Percentiles rank a stretch among this genome's conserved stretches.
phyloP scores from a whole-genome alignment of 208 protist species.

The Jaenimonas drosophilae region DNA sequence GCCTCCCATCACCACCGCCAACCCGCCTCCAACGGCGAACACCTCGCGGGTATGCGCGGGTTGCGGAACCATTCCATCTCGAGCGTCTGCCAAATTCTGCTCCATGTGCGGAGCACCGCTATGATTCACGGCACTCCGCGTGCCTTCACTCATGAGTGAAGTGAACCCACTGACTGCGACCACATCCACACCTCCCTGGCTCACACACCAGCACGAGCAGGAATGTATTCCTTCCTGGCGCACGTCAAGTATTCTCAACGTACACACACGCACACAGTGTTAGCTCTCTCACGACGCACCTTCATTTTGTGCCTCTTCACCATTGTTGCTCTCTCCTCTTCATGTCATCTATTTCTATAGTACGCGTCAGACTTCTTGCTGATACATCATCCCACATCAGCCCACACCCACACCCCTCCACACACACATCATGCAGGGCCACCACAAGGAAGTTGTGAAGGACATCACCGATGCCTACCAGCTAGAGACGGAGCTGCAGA shows the following conservation, averaged over 20 bases:
- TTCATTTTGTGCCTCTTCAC: not conserved
- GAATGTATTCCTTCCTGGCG: not conserved
- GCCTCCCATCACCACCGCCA: too few relatives aligned
- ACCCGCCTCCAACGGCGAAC: too few relatives aligned
- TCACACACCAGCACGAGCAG: not conserved
- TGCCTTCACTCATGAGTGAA: too few relatives aligned
- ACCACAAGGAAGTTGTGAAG: constrained; percentile 75
- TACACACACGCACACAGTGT: not conserved
- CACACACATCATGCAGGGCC: constrained; percentile 4
- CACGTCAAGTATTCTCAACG: not conserved
- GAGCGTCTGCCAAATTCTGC: too few relatives aligned
- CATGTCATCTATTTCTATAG: not conserved
- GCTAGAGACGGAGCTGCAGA: constrained; percentile 68
- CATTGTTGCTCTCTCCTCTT: not conserved
- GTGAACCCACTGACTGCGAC: not conserved
- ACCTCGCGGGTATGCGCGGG: too few relatives aligned
- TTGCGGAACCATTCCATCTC: too few relatives aligned
- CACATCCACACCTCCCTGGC: not conserved
- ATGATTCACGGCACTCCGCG: too few relatives aligned
- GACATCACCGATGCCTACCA: constrained; percentile 55
- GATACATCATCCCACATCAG: not conserved
- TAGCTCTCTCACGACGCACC: not conserved
- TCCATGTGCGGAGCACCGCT: too few relatives aligned
- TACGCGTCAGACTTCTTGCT: not conserved
- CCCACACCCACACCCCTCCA: too few relatives aligned